Evolutionary conservation across 164 flowering plant species (phyloP), one percentile per base, ranked within the genome.

Genomic region (Saururus chinensis): DNA sequence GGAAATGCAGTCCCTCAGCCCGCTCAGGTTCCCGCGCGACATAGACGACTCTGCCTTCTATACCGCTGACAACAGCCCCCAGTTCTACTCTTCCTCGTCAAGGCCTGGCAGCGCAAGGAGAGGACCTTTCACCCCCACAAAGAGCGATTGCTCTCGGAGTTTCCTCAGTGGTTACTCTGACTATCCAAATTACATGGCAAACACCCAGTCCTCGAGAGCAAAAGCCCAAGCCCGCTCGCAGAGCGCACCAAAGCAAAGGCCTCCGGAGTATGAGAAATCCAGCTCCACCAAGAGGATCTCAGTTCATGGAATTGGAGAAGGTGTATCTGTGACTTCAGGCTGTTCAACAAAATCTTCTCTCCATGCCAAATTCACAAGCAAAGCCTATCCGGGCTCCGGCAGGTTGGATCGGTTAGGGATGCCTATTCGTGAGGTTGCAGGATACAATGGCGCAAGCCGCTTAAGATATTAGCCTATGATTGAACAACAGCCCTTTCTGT

Each of bases 161-260:
- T 66, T 51, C 51, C 70, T 73, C 13, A 74, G 71, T 49, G 81
- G 78, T 20, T 82, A 79, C 64, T 23, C 78, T 0, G 77, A 80
- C 54, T 69, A 83, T 67, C 98, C 96, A 0, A 89, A 71, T 66
- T 92, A 85, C 79, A 92, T 92, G 98, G 69, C 89, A 0, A 80
- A 89, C 75, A 89, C 98, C 0, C 84, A 87, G 68, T 92, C 98
- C 9, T 87, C 80, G 0, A 73, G 77, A 48, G 95, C 96, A 7
- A 92, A 84, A 68, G 81, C 77, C 9, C 71, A 84, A 68, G 81
- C 77, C 9, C 71, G 98, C 69, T 89, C 96, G 19, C 90, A 81
- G 35, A 92, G 96, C 57, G 92, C 95, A 1, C 96, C 98, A 6
- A 85, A 82, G 68, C 95, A 83, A 71, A 78, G 98, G 66, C 74